A percentile compares a stretch with the other conserved stretches of the same genome.
phyloP scores from a whole-genome alignment of 441 rosid genomes.

The Theobroma grandiflorum region DNA sequence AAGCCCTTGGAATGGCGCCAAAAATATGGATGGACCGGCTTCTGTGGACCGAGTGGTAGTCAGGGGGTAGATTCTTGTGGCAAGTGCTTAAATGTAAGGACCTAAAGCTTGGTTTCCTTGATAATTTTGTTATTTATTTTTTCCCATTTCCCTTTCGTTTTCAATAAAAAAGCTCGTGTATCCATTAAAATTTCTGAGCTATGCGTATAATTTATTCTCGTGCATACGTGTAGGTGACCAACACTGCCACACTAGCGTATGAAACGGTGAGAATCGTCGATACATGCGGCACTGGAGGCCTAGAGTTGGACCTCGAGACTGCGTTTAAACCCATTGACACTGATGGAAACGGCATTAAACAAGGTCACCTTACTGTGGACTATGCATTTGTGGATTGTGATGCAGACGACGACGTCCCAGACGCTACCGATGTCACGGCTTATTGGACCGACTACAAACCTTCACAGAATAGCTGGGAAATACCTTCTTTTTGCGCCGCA shows the following conservation, averaged over 20 bases:
- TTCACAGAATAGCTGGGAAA: no score
- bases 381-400: constrained; percentile 5
- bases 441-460: neutral
- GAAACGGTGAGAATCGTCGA: constrained; percentile 57
- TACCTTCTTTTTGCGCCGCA: no score
- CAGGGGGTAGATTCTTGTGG: constrained; percentile 42
- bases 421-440: neutral
- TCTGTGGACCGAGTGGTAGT: constrained; percentile 39
- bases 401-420: no score
- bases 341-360: constrained; percentile 24
- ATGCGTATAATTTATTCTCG: no score
- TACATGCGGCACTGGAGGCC: constrained; percentile 54
- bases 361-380: neutral
- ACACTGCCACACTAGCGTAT: constrained; percentile 44
- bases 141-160: no score
- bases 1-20: constrained; percentile 42
- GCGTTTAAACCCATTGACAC: constrained; percentile 50
- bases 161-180: no score
- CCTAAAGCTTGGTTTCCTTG: no score
- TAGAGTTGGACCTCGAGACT: constrained; percentile 48
- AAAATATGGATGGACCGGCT: constrained; percentile 50
- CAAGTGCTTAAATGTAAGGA: constrained; percentile 39
- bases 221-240: constrained; percentile 48
- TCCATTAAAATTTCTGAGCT: no score
- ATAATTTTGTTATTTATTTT: no score